Evolutionary conservation across 2,329 filamentous ascomycete genomes (phyloP), one percentile per base, ranked within the genome.

Genomic region (Colletotrichum euphorbiae): DNA sequence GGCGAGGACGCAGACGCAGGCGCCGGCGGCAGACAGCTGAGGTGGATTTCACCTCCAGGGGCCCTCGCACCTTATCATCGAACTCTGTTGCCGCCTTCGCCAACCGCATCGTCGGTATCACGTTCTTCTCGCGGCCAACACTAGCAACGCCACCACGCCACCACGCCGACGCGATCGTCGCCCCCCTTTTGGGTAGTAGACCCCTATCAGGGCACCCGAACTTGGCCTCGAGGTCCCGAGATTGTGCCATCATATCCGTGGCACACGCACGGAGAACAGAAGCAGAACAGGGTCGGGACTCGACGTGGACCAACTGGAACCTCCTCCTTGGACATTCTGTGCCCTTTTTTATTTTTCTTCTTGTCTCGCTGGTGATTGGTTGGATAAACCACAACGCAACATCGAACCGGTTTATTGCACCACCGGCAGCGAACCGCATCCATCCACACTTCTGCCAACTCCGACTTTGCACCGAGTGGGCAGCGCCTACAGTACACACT

Each of bases 21-120:
- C 65, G 15, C 65, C 57, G 58, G 65, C 36, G 36, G 9, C 46
- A 17, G 31, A 60, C 61, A 66, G 61, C 60, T 54, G 65, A 68
- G 61, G 54, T 48, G 48, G 61, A 68, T 48, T 43, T 50, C 65
- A 40, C 61, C 46, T 51, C 33, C 60, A 48, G 40, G 33, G 61
- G 40, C 54, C 19, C 31, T 59, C 46, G 40, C 61, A 65, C 46
- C 61, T 55, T 55, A 65, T 65, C 66, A 68, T 19, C 52, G 21
- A 68, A 68, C 54, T 46, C 19, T 65, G 48, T 40, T 52, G 42
- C 65, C 65, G 54, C 46, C 54, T 28, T 56, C 62, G 40, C 54
- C 60, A 45, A 65, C 65, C 62, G 48, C 54, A 65, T 68, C 65
- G 61, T 65, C 46, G 54, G 65, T 68, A 45, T 65, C 65, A 68